These are phyloP conservation scores for Trichoderma polysporum DNA, from an alignment of 2,329 filamentous ascomycete genomes.

Conservation along the genomic window DNA sequence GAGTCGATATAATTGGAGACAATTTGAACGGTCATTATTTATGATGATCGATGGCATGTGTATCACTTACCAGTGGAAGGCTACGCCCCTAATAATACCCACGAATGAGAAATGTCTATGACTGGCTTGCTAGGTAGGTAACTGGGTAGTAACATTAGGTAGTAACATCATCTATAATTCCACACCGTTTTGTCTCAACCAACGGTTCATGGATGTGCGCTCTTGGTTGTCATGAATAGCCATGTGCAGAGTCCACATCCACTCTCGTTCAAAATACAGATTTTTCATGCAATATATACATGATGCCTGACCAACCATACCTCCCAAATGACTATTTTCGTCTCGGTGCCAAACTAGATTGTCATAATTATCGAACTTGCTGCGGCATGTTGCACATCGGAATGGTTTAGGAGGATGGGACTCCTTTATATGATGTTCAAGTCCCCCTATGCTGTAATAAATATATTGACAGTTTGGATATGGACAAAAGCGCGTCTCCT, in stretches of 20 bases:
- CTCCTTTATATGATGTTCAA: neutral
- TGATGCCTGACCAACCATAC: neutral
- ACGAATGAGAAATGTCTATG: neutral
- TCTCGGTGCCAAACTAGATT: neutral
- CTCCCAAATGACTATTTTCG: neutral
- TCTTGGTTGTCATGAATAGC: neutral
- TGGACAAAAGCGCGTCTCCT: neutral
- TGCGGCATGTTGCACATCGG: neutral
- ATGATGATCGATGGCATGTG: neutral
- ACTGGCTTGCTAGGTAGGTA: neutral
- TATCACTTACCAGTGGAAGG: too few species aligned
- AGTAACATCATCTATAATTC: too few species aligned
- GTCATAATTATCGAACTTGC: neutral
- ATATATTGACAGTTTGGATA: neutral
- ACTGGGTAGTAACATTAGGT: neutral
- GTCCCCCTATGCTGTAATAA: neutral
- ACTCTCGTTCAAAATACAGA: neutral
- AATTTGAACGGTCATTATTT: neutral
- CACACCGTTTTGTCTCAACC: neutral
- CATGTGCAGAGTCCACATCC: neutral
- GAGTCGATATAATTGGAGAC: neutral
- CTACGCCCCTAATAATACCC: too few species aligned
- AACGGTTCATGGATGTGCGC: neutral
- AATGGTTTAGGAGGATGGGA: neutral
- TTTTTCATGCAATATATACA: neutral